A percentile compares a stretch with the other conserved stretches of the same genome.
Evolutionary conservation across 1,284 basidiomycete species (phyloP).

Genomic region (Rhizoctonia solani): DNA sequence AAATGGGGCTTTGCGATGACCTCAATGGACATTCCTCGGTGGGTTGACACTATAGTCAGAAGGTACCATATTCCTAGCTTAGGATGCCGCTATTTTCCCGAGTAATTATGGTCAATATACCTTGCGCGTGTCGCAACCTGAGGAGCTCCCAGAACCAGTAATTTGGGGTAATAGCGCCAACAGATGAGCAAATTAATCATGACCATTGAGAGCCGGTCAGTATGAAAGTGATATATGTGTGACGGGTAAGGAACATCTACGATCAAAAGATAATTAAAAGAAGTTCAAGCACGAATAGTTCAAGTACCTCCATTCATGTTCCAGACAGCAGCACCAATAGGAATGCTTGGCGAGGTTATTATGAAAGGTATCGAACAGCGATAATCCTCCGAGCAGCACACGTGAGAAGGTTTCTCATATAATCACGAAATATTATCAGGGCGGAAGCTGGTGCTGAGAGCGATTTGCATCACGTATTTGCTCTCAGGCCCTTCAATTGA

Average conservation of each 20-base stretch:
- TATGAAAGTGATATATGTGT: not conserved
- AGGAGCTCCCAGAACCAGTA: not conserved
- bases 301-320: no score
- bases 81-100: not conserved
- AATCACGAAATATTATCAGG: no score
- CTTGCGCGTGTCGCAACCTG: no score
- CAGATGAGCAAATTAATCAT: not conserved
- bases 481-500: no score
- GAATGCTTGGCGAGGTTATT: not conserved
- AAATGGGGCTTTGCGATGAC: not conserved
- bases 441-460: no score
- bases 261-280: no score
- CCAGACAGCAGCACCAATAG: no score
- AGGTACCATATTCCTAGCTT: not conserved
- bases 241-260: not conserved
- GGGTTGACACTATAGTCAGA: not conserved
- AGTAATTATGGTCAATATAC: not conserved
- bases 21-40: not conserved
- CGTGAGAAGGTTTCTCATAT: not conserved
- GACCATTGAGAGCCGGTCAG: not conserved
- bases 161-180: not conserved
- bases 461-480: no score
- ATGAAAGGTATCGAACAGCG: not conserved
- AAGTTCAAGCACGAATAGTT: no score
- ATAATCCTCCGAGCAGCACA: not conserved